Conservation (phyloP, 768 basidiomycete species). For the Lactifluus hygrophoroides region DNA sequence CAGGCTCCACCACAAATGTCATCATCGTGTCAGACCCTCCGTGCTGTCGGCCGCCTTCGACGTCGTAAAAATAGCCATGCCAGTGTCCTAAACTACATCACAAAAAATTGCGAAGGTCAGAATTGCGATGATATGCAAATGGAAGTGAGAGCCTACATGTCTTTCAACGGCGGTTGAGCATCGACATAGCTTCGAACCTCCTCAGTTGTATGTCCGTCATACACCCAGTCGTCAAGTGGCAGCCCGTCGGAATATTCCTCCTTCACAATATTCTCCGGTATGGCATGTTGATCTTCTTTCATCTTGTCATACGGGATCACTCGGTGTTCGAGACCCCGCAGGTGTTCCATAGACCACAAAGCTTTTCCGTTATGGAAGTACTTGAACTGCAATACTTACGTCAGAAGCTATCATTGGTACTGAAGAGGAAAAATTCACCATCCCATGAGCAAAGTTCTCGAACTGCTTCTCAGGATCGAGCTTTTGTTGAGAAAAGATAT, state of each 20-base stretch:
- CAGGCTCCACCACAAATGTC: slow-evolving; percentile 7
- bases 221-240: slow-evolving; percentile 5
- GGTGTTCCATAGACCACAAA: not conserved
- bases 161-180: slow-evolving; percentile 4
- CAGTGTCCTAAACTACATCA: slow-evolving; percentile 9
- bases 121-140: not conserved
- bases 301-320: not conserved
- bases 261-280: slow-evolving; percentile 2
- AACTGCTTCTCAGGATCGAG: slow-evolving; percentile 19
- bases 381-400: slow-evolving; percentile 1
- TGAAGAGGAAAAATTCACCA: slow-evolving; percentile 5
- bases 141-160: not conserved
- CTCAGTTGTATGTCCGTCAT: slow-evolving; percentile 12
- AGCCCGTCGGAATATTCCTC: not conserved
- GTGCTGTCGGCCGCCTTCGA: not conserved
- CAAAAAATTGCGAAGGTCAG: not conserved
- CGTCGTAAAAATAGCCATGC: slow-evolving; percentile 13
- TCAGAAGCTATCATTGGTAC: not conserved
- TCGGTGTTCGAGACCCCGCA: not conserved
- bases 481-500: slow-evolving; percentile 20
- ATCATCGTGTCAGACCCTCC: slow-evolving; percentile 5
- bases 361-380: not conserved
- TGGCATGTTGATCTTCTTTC: slow-evolving; percentile 5
- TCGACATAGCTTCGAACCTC: not conserved
- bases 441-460: slow-evolving; percentile 21